Evolutionary conservation across 2,329 filamentous ascomycete genomes (phyloP), one percentile per base, ranked within the genome.

Genomic region (Zymoseptoria ardabiliae): DNA sequence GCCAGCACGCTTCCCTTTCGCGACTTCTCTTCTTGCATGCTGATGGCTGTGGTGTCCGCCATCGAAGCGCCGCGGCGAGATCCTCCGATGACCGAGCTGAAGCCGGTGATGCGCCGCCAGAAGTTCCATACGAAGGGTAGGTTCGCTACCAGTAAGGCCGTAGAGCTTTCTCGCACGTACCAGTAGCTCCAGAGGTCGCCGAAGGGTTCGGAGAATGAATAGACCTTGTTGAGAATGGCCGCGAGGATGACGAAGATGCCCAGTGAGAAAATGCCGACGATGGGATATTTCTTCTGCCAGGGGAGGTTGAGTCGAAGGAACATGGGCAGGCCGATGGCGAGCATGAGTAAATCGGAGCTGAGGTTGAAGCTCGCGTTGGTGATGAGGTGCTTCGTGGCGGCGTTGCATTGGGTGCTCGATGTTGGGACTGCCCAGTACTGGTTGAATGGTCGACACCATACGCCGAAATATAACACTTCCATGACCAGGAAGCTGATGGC

Each of bases 171-270:
- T 25, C 82, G 78, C 8, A 83, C 78, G 63, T 85, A 84, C 83
- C 83, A 86, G 64, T 80, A 80, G 0, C 83, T 78, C 75, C 84
- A 86, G 45, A 80, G 71, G 13, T 75, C 73, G 2, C 80, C 81
- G 68, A 83, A 85, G 0, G 81, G 81, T 20, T 82, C 71, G 17
- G 73, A 78, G 61, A 86, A 85, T 51, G 81, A 83, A 72, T 84
- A 85, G 66, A 83, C 82, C 61, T 85, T 84, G 72, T 85, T 86
- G 17, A 86, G 73, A 5, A 81, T 77, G 10, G 83, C 81, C 19
- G 81, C 80, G 13, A 86, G 72, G 55, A 86, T 82, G 65, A 80
- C 73, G 61, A 83, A 81, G 3, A 80, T 66, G 1, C 84, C 84
- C 2, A 86, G 74, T 2, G 78, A 74, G 68, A 87, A 85, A 28